Evolutionary conservation across 2,329 filamentous ascomycete genomes (phyloP).

Genomic region (Beauveria rudraprayagi): DNA sequence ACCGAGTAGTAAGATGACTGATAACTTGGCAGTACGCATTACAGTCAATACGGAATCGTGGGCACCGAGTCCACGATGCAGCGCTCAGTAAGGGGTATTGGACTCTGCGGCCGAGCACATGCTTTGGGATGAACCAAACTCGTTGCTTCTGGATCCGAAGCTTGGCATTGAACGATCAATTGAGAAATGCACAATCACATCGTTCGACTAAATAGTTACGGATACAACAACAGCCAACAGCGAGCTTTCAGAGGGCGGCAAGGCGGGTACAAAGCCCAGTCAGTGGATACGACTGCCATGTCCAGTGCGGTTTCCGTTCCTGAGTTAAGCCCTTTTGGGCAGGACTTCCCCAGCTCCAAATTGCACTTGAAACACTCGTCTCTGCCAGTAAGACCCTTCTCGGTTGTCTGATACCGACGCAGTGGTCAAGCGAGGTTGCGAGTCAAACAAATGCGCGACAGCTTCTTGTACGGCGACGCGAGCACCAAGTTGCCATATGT

Average conservation of each 20-base stretch:
- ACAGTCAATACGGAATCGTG: not conserved
- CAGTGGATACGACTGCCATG: not conserved
- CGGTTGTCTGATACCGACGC: conserved; percentile 10
- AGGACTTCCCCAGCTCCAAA: conserved; percentile 12
- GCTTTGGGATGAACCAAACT: too few relatives aligned
- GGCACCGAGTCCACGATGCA: too few relatives aligned
- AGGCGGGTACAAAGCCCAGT: not conserved
- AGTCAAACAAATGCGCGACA: not conserved
- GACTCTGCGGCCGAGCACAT: too few relatives aligned
- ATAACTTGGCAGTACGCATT: not conserved
- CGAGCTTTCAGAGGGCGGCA: not conserved
- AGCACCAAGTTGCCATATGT: not conserved
- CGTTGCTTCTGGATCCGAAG: too few relatives aligned
- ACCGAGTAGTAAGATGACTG: not conserved
- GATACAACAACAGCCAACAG: not conserved
- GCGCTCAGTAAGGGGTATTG: too few relatives aligned
- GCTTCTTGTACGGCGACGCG: not conserved
- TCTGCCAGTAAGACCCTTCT: not conserved
- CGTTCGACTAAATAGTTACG: not conserved
- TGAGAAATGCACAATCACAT: too few relatives aligned
- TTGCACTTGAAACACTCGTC: conserved; percentile 12
- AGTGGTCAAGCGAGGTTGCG: conserved; percentile 1
- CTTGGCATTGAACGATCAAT: too few relatives aligned
- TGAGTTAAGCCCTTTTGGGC: conserved; percentile 10
- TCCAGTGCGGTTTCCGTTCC: not conserved